Conservation (phyloP, 1,284 basidiomycete species). For the Ganoderma sinense region DNA sequence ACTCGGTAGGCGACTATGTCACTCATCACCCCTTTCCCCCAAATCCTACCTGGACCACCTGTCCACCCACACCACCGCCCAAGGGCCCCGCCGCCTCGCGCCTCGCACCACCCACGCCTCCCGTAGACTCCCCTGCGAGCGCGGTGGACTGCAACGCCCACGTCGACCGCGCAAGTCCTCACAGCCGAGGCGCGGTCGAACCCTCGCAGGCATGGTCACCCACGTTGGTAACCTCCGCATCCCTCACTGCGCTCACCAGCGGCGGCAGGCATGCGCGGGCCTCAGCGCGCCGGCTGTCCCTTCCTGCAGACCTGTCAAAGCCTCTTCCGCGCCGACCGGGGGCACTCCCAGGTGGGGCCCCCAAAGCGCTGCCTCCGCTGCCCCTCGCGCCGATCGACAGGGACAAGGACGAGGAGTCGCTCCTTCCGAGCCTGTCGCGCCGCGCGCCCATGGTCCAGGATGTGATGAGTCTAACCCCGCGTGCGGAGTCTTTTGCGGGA, state of each 20-base stretch:
- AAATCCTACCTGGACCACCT: conserved; percentile 57
- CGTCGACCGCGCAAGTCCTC: conserved; percentile 19
- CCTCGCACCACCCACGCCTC: conserved; percentile 60
- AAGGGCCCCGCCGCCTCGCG: conserved; percentile 47
- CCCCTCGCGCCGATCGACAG: conserved; percentile 12
- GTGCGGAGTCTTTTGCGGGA: neutral
- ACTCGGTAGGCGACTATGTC: conserved; percentile 10
- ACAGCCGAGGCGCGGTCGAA: conserved; percentile 26
- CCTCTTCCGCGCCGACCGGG: conserved; percentile 25
- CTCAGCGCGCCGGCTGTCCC: conserved; percentile 25
- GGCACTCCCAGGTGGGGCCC: conserved; percentile 15
- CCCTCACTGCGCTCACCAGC: conserved; percentile 22
- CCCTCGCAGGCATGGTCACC: conserved; percentile 19
- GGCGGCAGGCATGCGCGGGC: neutral
- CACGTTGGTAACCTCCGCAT: conserved; percentile 24
- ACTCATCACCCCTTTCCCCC: conserved; percentile 36
- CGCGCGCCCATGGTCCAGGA: conserved; percentile 10
- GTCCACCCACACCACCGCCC: conserved; percentile 60
- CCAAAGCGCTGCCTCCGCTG: conserved; percentile 21
- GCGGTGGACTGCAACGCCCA: conserved; percentile 34
- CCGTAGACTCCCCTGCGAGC: conserved; percentile 43
- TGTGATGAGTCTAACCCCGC: neutral
- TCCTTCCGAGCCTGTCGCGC: conserved; percentile 35
- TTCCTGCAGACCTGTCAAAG: conserved; percentile 32
- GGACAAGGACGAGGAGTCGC: conserved; percentile 16